Evolutionary conservation across 78 protist species (phyloP).

Genomic region (Dictyostelium intermedium): DNA sequence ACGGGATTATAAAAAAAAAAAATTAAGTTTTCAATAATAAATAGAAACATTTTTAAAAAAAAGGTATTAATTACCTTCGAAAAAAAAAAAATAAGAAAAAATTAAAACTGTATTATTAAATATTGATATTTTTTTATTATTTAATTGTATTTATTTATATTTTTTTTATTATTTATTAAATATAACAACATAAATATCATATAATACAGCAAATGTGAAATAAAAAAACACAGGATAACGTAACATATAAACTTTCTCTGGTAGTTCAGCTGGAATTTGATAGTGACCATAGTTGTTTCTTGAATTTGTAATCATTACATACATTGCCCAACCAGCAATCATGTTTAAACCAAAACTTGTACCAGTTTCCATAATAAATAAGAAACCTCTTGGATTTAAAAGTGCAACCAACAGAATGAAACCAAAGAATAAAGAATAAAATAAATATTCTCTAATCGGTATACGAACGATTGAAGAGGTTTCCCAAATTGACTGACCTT

Average conservation of each 20-base stretch:
- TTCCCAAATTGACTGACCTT: neutral
- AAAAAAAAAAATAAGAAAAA: neutral
- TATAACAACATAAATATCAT: conserved; percentile 33
- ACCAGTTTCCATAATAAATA: conserved; percentile 35
- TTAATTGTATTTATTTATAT: neutral
- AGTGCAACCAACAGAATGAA: conserved; percentile 52
- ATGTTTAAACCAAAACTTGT: conserved; percentile 48
- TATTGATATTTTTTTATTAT: neutral
- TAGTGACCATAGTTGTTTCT: conserved; percentile 4
- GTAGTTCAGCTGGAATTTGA: conserved; percentile 49
- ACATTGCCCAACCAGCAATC: conserved; percentile 36
- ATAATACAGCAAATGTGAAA: conserved; percentile 75
- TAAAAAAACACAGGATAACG: conserved; percentile 38
- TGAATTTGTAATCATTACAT: conserved; percentile 22
- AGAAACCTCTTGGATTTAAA: conserved; percentile 62
- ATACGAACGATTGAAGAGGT: neutral
- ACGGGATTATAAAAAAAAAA: no score
- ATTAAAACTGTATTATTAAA: no score
- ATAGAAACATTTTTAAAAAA: no score
- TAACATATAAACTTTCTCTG: neutral
- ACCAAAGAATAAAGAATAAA: conserved; percentile 44
- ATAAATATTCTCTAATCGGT: conserved; percentile 36
- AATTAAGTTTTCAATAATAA: no score
- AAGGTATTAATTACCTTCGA: no score
- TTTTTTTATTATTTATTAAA: neutral